These are phyloP conservation scores for Pythium utonaiense DNA, from an alignment of 352 stramenopile genomes.

Conservation along the genomic window DNA sequence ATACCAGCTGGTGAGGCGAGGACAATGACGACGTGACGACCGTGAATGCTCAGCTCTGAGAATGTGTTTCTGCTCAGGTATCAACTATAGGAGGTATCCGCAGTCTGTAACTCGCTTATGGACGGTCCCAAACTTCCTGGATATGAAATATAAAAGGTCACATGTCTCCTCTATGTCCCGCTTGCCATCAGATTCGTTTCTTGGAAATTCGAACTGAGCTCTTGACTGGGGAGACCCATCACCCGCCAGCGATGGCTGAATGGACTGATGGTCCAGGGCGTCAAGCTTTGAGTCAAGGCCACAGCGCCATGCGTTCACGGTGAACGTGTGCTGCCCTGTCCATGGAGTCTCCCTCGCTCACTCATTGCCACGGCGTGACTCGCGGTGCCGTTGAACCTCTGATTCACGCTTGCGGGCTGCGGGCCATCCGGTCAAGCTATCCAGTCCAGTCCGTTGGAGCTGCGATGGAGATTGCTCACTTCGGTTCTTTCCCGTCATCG, in stretches of 20 bases:
- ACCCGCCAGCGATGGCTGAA: neutral
- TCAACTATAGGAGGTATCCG: neutral
- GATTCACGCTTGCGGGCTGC: no score
- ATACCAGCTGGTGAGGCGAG: conserved; percentile 5
- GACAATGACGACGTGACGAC: conserved; percentile 16
- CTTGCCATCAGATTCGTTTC: conserved; percentile 12
- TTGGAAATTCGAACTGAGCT: neutral
- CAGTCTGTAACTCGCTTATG: no score
- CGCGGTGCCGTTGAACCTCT: neutral
- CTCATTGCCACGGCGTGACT: no score
- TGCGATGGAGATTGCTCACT: neutral
- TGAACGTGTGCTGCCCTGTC: neutral
- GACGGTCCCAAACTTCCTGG: no score
- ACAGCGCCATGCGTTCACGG: neutral
- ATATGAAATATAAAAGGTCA: neutral
- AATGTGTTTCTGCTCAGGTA: conserved; percentile 12
- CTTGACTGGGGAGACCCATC: neutral
- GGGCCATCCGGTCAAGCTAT: neutral
- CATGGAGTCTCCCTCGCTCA: neutral
- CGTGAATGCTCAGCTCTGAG: neutral
- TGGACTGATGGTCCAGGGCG: neutral
- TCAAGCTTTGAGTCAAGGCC: neutral
- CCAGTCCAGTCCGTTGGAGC: neutral
- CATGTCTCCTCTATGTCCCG: neutral
- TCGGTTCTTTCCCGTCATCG: conserved; percentile 16